Evolutionary conservation across 306 rosid genomes (phyloP), one percentile per base, ranked within the genome.

Genomic region (Myrica gale): DNA sequence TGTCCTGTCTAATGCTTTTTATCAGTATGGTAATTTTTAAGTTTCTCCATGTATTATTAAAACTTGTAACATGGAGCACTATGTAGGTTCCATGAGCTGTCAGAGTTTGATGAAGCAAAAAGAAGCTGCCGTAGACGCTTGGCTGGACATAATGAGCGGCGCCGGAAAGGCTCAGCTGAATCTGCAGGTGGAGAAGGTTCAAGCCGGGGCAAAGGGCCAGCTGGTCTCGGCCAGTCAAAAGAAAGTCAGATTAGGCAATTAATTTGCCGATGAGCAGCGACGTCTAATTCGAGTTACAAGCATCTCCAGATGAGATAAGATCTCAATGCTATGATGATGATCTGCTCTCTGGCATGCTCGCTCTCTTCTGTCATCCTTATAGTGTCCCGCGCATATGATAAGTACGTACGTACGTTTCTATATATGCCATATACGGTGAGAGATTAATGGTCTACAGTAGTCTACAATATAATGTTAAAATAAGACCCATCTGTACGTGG

Each of bases 81-180:
- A 5, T 73, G 65, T 72, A 94, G 98, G 89, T 94, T 94, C 89
- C 98, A 94, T 69, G 98, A 94, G 76, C 47, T 90, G 57, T 74
- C 80, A 0, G 96, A 91, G 81, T 94, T 94, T 78, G 97, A 94
- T 74, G 98, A 94, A 69, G 82, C 96, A 7, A 94, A 94, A 83
- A 84, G 98, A 77, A 94, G 98, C 77, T 94, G 98, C 68, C 89
- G 98, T 19, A 76, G 89, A 74, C 92, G 97, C 69, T 76, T 94
- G 80, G 96, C 96, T 0, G 90, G 92, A 32, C 98, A 94, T 79
- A 94, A 94, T 5, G 96, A 94, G 82, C 77, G 97, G 17, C 92
- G 97, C 68, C 83, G 97, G 73, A 93, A 87, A 80, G 85, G 78
- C 79, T 21, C 77, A 9, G 65, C 50, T 4, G 91, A 89, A 67